Base-by-base conservation (phyloP, 2,329 filamentous ascomycete genomes). In the Diplodia corticola region DNA sequence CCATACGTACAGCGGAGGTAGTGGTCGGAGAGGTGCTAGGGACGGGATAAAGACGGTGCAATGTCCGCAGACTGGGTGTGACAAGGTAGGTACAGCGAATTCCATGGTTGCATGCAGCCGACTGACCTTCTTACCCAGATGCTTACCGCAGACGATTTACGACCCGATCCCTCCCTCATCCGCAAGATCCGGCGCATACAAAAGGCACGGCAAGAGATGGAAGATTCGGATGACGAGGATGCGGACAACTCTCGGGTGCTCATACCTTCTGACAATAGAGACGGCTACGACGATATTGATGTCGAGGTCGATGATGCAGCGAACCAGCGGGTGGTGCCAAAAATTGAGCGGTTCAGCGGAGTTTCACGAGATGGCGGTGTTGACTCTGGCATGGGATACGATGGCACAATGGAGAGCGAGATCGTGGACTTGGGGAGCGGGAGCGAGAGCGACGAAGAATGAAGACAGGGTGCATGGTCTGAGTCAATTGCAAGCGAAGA, bases 111-210 rank as follows among this genome's bases (percentile, higher is more conserved):
- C 12, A 12, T 24, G 22, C 2, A 44, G 54, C 20, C 28, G 26
- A 46, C 40, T 17, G 13, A 4, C 24, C 17, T 13, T 2, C 51
- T 35, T 61, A n/a, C n/a, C n/a, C n/a, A 79, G 76, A 72, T 73
- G 67, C 71, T 79, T 15, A 73, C 73, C 15, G 59, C 55, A 2
- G 46, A 69, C 10, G 75, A 78, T 49, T 69, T 80, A 2, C 67
- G 68, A n/a, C 59, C 67, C 7, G 75, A 79, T 53, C 63, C 69
- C 7, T 68, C 77, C n/a, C 68, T 79, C 50, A 68, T 75, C 26
- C 73, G 76, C n/a, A 78, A 75, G 65, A 77, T 80, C 57, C 72
- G 70, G 26, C 76, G 78, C 35, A 73, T 80, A 66, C 75, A 77
- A 67, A 64, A 70, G 44, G 70, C 69, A 13, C 73, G 75, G 53